Conservation (phyloP, 2,329 filamentous ascomycete species). For the Elsinoe fawcettii region DNA sequence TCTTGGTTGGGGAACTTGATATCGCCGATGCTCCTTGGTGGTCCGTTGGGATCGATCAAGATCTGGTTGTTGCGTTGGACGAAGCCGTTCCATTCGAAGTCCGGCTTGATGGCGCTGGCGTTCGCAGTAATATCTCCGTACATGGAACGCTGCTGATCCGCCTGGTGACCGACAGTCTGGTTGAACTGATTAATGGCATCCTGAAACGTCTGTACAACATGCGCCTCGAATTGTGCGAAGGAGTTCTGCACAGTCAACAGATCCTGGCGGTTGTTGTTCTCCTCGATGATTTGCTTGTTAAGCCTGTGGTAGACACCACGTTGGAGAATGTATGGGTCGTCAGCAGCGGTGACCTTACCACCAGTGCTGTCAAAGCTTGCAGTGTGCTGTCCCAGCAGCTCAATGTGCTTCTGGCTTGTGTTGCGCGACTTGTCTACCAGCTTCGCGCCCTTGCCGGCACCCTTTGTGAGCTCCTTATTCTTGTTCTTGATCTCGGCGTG, state of each 20-base stretch:
- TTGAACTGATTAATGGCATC: conserved; percentile 75
- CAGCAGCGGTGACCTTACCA: conserved; percentile 58
- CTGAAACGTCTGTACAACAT: conserved; percentile 76
- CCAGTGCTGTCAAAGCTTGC: conserved; percentile 70
- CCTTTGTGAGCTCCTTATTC: conserved; percentile 75
- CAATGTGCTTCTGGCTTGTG: conserved; percentile 88
- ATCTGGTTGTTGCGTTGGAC: conserved; percentile 59
- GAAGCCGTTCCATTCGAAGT: conserved; percentile 90
- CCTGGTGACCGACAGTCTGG: conserved; percentile 69
- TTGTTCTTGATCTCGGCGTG: conserved; percentile 98
- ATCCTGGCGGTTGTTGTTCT: conserved; percentile 94
- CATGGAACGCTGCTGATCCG: conserved; percentile 70
- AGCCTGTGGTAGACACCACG: conserved; percentile 76
- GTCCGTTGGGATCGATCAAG: conserved; percentile 69
- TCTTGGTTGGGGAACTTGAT: conserved; percentile 84
- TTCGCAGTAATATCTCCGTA: conserved; percentile 76
- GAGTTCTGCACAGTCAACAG: conserved; percentile 85
- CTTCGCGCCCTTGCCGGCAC: conserved; percentile 78
- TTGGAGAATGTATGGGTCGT: conserved; percentile 84
- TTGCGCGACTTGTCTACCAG: conserved; percentile 83
- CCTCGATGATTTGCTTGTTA: conserved; percentile 83
- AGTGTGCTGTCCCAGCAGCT: conserved; percentile 80
- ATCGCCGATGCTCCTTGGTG: conserved; percentile 63
- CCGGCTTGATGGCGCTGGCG: conserved; percentile 66
- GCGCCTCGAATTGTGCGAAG: conserved; percentile 78